Base-by-base conservation (phyloP, 1,139 yeast species). In the Suhomyces terraborum region DNA sequence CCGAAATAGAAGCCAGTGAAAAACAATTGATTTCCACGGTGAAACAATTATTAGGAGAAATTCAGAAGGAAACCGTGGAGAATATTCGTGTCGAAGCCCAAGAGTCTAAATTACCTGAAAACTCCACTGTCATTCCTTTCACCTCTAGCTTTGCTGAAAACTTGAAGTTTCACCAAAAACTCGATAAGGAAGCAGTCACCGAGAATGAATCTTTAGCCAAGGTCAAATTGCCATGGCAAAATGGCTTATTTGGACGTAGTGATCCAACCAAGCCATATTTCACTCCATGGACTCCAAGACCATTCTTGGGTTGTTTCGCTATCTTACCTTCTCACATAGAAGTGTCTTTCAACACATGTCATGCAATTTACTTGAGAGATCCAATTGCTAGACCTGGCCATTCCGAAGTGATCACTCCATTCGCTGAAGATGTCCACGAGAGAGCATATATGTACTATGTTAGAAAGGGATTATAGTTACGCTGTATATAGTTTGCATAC, bases 341-440 rank as follows among this genome's bases (percentile, higher is more conserved):
- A 66, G 73, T 94, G 28, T 86, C 95, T 16, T 91, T 88, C 64
- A 78, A 79, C 48, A 88, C 97, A 7, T 91, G 98, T 62, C 96
- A 91, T 64, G 98, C 97, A 8, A 84, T 93, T 22, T 93, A 93
- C 66, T 71, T 93, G 64, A 84, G 97, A 67, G 96, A 93, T 62
- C 98, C 98, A 12, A 91, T 93, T 42, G 96, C 98, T 9, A 80
- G 98, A 64, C 97, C 98, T 9, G 98, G 96, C 37, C 91, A 87
- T 58, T 87, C 97, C 22, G 98, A 93, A 69, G 96, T 93, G 43
- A 88, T 93, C 47, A 76, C 96, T 38, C 98, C 98, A 40, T 88
- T 85, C 67, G 84, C 85, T 34, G 75, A 82, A 49, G 84, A 83
- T 50, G 82, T 84, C 53, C 98, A 93, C 59, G 95, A 91, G 67